Evolutionary conservation across 345 rosid genomes (phyloP), one percentile per base, ranked within the genome.

Genomic region (Excoecaria cochinchinensis): DNA sequence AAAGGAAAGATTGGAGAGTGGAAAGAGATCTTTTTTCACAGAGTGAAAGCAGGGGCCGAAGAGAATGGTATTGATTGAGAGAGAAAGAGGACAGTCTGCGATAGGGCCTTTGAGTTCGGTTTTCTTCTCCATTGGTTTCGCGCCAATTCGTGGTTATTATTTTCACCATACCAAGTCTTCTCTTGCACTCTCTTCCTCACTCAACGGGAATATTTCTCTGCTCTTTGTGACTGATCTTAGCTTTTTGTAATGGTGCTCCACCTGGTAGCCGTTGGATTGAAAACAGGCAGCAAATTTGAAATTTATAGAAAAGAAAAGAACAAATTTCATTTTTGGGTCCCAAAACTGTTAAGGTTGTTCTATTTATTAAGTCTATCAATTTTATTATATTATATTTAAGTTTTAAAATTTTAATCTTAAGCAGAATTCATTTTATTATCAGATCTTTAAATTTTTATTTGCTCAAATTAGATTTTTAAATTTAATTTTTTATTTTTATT

Each of bases 141-240:
- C 95, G 91, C 95, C 95, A 89, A 89, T 88, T 91, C 70, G 91
- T 92, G 97, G 92, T 81, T 81, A 52, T 82, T 77, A 84, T 66
- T 44, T n/a, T 4, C 31, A 66, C 6, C 9, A 42, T 25, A 79
- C 90, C 81, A 47, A 79, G 80, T 84, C 84, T 62, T 71, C 79
- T 65, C 72, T 25, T 42, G 16, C 48, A 17, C 58, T 53, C 25
- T 56, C 60, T 56, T n/a, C 60, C 60, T 58, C 40, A 50, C 60
- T 73, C 76, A 3, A 24, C 72, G 52, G 69, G 57, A 56, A 24
- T 31, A 31, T 53, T 48, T 66, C 70, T 66, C 36, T 31, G 25
- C 38, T 60, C 1, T 38, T 48, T 63, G 48, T 10, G 9, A 63
- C 47, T 63, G 42, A 38, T 63, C 19, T n/a, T 15, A 63, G n/a